Evolutionary conservation across 139 green algal species (phyloP).

Genomic region (Auxenochlorella pyrenoidosa): DNA sequence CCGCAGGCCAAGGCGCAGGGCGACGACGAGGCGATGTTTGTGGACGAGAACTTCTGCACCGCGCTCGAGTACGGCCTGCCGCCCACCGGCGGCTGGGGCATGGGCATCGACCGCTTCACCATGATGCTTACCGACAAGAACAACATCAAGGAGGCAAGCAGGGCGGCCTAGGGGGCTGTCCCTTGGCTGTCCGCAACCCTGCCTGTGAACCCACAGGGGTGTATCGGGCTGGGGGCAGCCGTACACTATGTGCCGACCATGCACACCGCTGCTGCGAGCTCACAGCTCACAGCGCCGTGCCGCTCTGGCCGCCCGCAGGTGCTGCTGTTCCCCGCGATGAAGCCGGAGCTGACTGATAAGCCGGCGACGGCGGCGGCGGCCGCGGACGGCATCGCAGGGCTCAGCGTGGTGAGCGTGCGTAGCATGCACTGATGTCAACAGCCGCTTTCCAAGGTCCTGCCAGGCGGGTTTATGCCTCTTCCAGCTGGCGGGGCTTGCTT

Average conservation of each 20-base stretch:
- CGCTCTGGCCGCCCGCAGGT: constrained; percentile 69
- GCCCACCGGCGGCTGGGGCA: constrained; percentile 97
- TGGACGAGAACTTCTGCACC: constrained; percentile 98
- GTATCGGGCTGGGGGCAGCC: too few relatives aligned
- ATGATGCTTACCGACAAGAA: constrained; percentile 97
- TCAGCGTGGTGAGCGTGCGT: constrained; percentile 15
- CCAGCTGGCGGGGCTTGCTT: neutral
- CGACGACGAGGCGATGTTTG: constrained; percentile 98
- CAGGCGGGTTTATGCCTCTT: neutral
- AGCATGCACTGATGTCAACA: neutral
- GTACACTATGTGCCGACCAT: too few relatives aligned
- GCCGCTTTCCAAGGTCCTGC: neutral
- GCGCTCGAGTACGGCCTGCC: constrained; percentile 98
- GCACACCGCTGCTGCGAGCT: neutral
- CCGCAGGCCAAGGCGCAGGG: constrained; percentile 74
- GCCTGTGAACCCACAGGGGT: too few relatives aligned
- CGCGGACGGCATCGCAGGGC: constrained; percentile 5
- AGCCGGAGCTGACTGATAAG: constrained; percentile 76
- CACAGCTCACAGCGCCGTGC: too few relatives aligned
- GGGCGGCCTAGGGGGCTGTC: too few relatives aligned
- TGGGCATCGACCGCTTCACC: constrained; percentile 97
- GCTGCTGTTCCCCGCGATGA: constrained; percentile 99
- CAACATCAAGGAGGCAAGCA: constrained; percentile 96
- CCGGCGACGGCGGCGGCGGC: neutral
- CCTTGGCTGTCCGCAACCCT: too few relatives aligned